Evolutionary conservation across 2,329 filamentous ascomycete species (phyloP), one percentile per base, ranked within the genome.

Genomic region (Neonectria punicea): DNA sequence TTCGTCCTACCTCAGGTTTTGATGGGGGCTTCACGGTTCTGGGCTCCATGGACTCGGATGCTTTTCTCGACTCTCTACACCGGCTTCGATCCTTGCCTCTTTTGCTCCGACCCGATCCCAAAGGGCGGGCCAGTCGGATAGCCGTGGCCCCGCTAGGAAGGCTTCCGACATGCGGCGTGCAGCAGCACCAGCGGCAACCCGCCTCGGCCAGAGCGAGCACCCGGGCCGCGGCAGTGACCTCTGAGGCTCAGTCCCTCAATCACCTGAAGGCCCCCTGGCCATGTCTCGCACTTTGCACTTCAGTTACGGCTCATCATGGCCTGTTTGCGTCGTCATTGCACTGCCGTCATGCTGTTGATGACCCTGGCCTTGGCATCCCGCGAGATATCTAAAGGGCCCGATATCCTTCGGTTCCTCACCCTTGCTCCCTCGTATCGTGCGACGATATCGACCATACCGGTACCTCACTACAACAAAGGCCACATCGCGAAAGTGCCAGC

Each of bases 31-130:
- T 41, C 58, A 44, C 64, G 46, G 30, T 28, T 25, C 51, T 55
- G 39, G 58, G 56, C 65, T 62, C 65, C 54, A 55, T 58, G 41
- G 62, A 18, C 63, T 61, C 70, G 61, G 61, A 60, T 72, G 28
- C 50, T 55, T n/a, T 28, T 13, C 28, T 61, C 46, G 34, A 18
- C 13, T 47, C 60, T 58, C 9, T 56, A 58, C 58, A 50, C 70
- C 61, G 53, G 67, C 13, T 20, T 51, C 49, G 10, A 36, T 51
- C n/a, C 10, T 16, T 9, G 28, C 30, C 49, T 22, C 6, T 5
- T 43, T 11, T 14, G 18, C 14, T 20, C 10, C 32, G 36, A 39
- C 16, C 14, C 36, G 16, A 36, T 6, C 5, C 6, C 34, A 36
- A 30, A 22, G 46, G n/a, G 25, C 25, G 46, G 25, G 8, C 46